These are phyloP conservation scores for Streptanthus diversifolius DNA, from an alignment of 345 rosid genomes.

Conservation along the genomic window DNA sequence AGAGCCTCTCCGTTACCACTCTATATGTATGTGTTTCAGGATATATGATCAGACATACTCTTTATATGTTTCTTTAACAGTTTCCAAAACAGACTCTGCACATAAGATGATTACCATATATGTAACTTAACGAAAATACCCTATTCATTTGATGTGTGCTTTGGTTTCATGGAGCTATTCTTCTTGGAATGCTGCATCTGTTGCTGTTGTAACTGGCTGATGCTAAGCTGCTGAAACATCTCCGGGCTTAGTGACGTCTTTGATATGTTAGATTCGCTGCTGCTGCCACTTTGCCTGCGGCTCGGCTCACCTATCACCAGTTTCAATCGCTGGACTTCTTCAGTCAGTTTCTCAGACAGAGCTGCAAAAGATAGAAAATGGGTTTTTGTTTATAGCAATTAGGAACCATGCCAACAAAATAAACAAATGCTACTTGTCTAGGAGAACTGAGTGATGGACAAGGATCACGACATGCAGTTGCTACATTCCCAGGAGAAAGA, in stretches of 20 bases:
- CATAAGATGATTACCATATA: constrained; percentile 8
- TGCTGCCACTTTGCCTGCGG: constrained; percentile 23
- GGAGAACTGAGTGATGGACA: background rate
- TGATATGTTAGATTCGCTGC: constrained; percentile 7
- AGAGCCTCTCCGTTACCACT: constrained; percentile 3
- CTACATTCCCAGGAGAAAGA: background rate
- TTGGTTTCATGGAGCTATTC: constrained; percentile 7
- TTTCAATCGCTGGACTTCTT: constrained; percentile 48
- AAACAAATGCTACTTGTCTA: background rate
- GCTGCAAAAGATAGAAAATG: constrained; percentile 34
- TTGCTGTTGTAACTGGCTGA: constrained; percentile 32
- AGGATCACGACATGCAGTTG: background rate
- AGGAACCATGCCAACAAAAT: background rate
- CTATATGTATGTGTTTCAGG: background rate
- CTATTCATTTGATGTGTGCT: constrained; percentile 12
- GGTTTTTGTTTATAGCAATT: background rate
- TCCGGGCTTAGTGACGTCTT: constrained; percentile 28
- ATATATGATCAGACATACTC: background rate
- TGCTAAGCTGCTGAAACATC: constrained; percentile 32
- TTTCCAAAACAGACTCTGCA: constrained; percentile 20
- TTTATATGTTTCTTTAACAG: background rate
- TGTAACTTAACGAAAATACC: background rate
- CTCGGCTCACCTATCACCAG: constrained; percentile 34
- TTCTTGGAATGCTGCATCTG: constrained; percentile 26
- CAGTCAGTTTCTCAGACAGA: constrained; percentile 43